Percentiles rank a stretch among this genome's conserved stretches.
These are phyloP conservation scores for Cutaneotrichosporon spelunceum DNA, from an alignment of 1,284 basidiomycete genomes.

Conservation along the genomic window DNA sequence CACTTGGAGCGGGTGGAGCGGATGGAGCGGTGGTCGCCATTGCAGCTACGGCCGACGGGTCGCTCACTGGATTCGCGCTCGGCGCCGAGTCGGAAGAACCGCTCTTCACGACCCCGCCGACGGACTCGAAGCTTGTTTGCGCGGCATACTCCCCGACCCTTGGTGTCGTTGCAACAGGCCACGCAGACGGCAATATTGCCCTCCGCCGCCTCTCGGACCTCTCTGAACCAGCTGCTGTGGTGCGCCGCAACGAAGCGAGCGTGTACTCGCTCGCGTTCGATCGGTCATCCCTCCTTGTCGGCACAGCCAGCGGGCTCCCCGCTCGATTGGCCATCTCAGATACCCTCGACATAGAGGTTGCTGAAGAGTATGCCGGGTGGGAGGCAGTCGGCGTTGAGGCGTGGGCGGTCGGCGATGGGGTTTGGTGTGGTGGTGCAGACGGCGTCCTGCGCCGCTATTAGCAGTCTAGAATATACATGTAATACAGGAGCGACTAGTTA, in stretches of 20 bases:
- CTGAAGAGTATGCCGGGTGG: slow-evolving; percentile 50
- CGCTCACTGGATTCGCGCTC: slow-evolving; percentile 54
- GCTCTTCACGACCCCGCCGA: slow-evolving; percentile 39
- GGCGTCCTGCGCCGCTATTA: slow-evolving; percentile 41
- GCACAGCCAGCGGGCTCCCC: slow-evolving; percentile 46
- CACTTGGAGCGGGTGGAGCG: no score
- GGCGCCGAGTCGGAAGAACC: slow-evolving; percentile 39
- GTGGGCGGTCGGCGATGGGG: slow-evolving; percentile 34
- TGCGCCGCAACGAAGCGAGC: slow-evolving; percentile 59
- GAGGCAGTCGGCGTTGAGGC: slow-evolving; percentile 45
- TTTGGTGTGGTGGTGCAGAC: slow-evolving; percentile 47
- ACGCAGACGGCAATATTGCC: slow-evolving; percentile 60
- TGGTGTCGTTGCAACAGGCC: slow-evolving; percentile 62
- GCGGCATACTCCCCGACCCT: slow-evolving; percentile 55
- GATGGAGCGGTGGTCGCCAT: slow-evolving; percentile 25
- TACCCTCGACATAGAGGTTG: slow-evolving; percentile 14
- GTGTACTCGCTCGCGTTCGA: slow-evolving; percentile 58
- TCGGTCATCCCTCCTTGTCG: slow-evolving; percentile 36
- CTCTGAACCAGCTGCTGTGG: slow-evolving; percentile 49
- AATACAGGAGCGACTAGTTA: slow-evolving; percentile 14
- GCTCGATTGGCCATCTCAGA: slow-evolving; percentile 29
- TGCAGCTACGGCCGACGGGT: slow-evolving; percentile 59
- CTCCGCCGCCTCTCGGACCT: slow-evolving; percentile 56
- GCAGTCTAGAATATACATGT: slow-evolving; percentile 17
- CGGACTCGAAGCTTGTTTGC: slow-evolving; percentile 55